phyloP scores from a whole-genome alignment of 2,329 filamentous ascomycete species.

The Aspergillus sp. region DNA sequence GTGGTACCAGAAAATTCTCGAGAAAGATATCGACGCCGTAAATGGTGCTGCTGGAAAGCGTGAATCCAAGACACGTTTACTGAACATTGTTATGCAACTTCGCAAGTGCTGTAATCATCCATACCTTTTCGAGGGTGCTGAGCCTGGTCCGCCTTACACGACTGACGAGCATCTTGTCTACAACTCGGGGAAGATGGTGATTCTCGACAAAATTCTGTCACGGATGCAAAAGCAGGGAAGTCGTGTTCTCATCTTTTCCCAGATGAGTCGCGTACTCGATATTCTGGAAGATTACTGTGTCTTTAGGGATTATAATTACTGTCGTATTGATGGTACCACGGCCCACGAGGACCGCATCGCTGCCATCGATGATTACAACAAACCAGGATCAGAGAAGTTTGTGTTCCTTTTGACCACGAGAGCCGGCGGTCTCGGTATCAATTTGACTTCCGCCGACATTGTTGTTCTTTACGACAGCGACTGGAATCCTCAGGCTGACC shows the following conservation, averaged over 20 bases:
- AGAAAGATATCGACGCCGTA: constrained; percentile 98
- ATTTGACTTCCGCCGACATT: constrained; percentile 88
- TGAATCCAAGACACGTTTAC: constrained; percentile 89
- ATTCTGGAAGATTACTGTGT: constrained; percentile 98
- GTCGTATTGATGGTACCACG: constrained; percentile 91
- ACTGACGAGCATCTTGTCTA: constrained; percentile 91
- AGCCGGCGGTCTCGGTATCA: constrained; percentile 93
- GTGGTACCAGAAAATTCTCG: constrained; percentile 98
- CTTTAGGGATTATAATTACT: constrained; percentile 90
- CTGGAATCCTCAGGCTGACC: constrained; percentile 96
- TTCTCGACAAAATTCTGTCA: constrained; percentile 82
- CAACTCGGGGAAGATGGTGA: constrained; percentile 95
- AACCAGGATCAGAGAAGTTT: constrained; percentile 89
- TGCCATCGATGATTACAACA: constrained; percentile 98
- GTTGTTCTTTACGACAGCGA: constrained; percentile 96
- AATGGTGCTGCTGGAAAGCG: constrained; percentile 94
- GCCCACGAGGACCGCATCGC: constrained; percentile 96
- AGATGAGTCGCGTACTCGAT: constrained; percentile 95
- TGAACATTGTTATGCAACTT: constrained; percentile 99
- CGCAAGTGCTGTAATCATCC: constrained; percentile 98
- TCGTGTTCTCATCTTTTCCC: constrained; percentile 95
- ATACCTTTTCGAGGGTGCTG: constrained; percentile 94
- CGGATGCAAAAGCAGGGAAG: constrained; percentile 80
- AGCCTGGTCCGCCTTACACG: constrained; percentile 94
- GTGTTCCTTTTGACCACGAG: constrained; percentile 91